Percentiles rank a stretch among this genome's conserved stretches.
phyloP scores from a whole-genome alignment of 2,329 filamentous ascomycete species.

The Sporothrix variecibatus region DNA sequence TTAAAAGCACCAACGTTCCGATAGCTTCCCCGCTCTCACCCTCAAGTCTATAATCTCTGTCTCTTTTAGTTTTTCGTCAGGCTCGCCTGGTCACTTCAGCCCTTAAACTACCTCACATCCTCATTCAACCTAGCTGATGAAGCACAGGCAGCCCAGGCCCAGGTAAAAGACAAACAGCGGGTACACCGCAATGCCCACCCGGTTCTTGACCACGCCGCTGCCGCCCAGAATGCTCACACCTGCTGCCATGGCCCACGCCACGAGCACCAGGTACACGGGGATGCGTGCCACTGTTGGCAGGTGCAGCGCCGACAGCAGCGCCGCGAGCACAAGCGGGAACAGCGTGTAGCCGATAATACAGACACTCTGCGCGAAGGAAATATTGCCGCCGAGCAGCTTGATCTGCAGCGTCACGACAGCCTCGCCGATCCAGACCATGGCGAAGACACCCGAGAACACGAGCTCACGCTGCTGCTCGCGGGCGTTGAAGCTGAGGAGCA shows the following conservation, averaged over 20 bases:
- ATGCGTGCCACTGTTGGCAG: constrained; percentile 81
- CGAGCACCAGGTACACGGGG: constrained; percentile 84
- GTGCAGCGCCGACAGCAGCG: constrained; percentile 80
- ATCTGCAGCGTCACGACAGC: constrained; percentile 98
- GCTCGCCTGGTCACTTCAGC: too few relatives aligned
- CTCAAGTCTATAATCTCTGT: not conserved
- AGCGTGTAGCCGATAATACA: constrained; percentile 98
- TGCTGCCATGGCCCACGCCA: constrained; percentile 91
- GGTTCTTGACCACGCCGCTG: constrained; percentile 92
- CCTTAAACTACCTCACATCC: too few relatives aligned
- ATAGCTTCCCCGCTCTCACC: not conserved
- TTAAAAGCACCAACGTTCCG: not conserved
- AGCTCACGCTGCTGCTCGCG: constrained; percentile 77
- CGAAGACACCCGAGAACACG: constrained; percentile 95
- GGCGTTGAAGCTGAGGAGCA: constrained; percentile 77
- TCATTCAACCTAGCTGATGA: constrained; percentile 69
- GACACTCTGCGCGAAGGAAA: constrained; percentile 96
- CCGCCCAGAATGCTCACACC: constrained; percentile 95
- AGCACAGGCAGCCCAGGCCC: constrained; percentile 89
- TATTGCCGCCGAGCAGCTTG: constrained; percentile 92
- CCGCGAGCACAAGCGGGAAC: constrained; percentile 92
- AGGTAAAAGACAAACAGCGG: constrained; percentile 95
- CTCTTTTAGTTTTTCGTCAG: not conserved
- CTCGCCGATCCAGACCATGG: constrained; percentile 95
- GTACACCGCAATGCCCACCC: constrained; percentile 91